A percentile compares a stretch with the other conserved stretches of the same genome.
Evolutionary conservation across 2,329 filamentous ascomycete species (phyloP).

Genomic region (Rhinocladiella mackenziei): DNA sequence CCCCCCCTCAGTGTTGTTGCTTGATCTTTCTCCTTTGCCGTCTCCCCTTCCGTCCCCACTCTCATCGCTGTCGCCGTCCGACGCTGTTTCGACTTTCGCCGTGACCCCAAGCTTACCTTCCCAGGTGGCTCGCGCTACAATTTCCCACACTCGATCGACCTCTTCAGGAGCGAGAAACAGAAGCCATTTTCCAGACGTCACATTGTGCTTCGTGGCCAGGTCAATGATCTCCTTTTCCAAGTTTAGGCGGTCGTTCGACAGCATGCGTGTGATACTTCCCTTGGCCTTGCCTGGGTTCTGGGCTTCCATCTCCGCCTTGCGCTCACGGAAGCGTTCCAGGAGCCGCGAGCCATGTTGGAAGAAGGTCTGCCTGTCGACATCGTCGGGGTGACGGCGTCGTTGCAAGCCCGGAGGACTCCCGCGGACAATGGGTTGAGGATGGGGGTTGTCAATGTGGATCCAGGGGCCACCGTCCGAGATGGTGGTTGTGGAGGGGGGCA

Average conservation of each 20-base stretch:
- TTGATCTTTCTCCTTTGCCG: slow-evolving; percentile 29
- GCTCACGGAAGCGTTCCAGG: slow-evolving; percentile 47
- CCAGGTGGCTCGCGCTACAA: slow-evolving; percentile 63
- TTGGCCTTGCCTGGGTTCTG: slow-evolving; percentile 33
- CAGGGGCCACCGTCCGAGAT: slow-evolving; percentile 51
- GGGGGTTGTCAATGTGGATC: slow-evolving; percentile 71
- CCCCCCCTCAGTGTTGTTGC: slow-evolving; percentile 25
- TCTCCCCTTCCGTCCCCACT: slow-evolving; percentile 11
- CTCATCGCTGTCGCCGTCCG: slow-evolving; percentile 35
- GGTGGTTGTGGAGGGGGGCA: slow-evolving; percentile 63
- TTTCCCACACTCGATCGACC: slow-evolving; percentile 62
- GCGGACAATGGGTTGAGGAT: slow-evolving; percentile 29
- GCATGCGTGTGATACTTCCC: slow-evolving; percentile 33
- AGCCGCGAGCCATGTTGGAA: slow-evolving; percentile 53
- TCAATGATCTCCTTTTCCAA: slow-evolving; percentile 55
- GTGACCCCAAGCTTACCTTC: slow-evolving; percentile 65
- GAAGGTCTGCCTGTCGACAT: slow-evolving; percentile 48
- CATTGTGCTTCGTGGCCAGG: slow-evolving; percentile 51
- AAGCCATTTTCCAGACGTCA: slow-evolving; percentile 61
- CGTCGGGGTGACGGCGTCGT: too few species aligned
- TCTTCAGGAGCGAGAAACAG: slow-evolving; percentile 56
- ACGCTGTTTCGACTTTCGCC: slow-evolving; percentile 67
- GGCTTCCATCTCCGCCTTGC: slow-evolving; percentile 42
- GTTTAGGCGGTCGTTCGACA: slow-evolving; percentile 41
- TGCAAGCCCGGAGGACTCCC: too few species aligned